Evolutionary conservation across 805 yeast genomes (phyloP), one percentile per base, ranked within the genome.

Genomic region (Candida nemodendra): DNA sequence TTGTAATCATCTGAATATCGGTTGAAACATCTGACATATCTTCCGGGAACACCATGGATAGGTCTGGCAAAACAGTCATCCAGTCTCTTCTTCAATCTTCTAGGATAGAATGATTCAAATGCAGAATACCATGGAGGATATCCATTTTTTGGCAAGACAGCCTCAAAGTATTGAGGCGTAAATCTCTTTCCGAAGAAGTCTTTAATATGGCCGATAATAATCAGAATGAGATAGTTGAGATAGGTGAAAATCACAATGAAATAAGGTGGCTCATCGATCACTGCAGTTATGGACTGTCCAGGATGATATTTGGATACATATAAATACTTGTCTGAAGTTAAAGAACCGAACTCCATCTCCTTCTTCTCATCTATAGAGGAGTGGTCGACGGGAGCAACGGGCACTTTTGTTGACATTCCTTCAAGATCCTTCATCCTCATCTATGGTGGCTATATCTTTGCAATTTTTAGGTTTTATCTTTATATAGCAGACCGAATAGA

Each of bases 21-120:
- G 53, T 88, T 90, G 53, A 83, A 81, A 53, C 95, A 82, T 41
- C 80, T 76, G 52, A 91, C 80, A 55, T 71, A 82, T 61, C 99
- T 79, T 18, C 99, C 99, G 1, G 99, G 98, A 15, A 91, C 98
- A 35, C 97, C 98, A 42, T 85, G 84, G n/a, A 95, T 87, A 29
- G 96, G 96, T 59, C 96, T 79, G 2, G 95, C 87, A 62, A 93
- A 93, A 63, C 96, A 88, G 65, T 91, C 98, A 59, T 86, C 95
- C 42, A 93, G 77, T 64, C 96, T 84, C 51, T 75, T 77, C 61
- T 93, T 90, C 71, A 93, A 75, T 54, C 98, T 81, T 54, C 99
- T 82, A 29, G 90, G 83, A 62, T 90, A 93, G 61, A 93, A 95
- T 47, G 86, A 79, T 64, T 93, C 99, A 59, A 91, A 89, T 32